Evolutionary conservation across 176 grass and related monocot genomes (phyloP), one percentile per base, ranked within the genome.

Genomic region (Metroxylon sagu): DNA sequence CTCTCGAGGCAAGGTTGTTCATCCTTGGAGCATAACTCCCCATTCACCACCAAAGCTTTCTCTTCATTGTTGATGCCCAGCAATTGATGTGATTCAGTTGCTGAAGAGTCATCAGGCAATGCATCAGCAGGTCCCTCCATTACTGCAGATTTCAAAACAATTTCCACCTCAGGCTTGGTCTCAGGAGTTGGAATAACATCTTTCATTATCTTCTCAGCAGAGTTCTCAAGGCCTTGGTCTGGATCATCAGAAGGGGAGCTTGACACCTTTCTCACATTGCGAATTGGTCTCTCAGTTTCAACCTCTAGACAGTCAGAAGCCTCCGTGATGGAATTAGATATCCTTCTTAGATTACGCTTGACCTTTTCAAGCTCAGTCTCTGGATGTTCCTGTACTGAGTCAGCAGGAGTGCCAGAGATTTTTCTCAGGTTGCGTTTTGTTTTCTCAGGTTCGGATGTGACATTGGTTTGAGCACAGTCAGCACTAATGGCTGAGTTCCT

Each of bases 321-420:
- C 68, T 89, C 89, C 75, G 74, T 70, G 29, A 71, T 77, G 31
- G 78, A 73, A 76, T 64, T 88, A 57, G 84, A 80, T 61, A 91
- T 81, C 78, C 88, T 97, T 71, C 88, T 83, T 57, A 97, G 84
- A 55, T 76, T 97, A 26, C 78, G 79, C 68, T 97, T 97, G 54
- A 97, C 93, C 71, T 87, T 91, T 60, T 97, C 93, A 54, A 97
- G 84, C 72, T 97, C 93, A 64, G 81, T 85, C 69, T 87, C 74
- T 51, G 83, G 76, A 69, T 71, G 80, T 55, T 88, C 87, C 66
- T 76, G 87, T 35, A 72, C 67, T 61, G 81, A 76, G 62, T 91
- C 87, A 68, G 55, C 62, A 67, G 67, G 26, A 51, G 53, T 50
- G n/a, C 39, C 63, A 57, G 68, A 59, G 0, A 76, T 49, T 69